Evolutionary conservation across 495 filamentous ascomycete genomes (phyloP).

Genomic region (Sphaerosporella brunnea): DNA sequence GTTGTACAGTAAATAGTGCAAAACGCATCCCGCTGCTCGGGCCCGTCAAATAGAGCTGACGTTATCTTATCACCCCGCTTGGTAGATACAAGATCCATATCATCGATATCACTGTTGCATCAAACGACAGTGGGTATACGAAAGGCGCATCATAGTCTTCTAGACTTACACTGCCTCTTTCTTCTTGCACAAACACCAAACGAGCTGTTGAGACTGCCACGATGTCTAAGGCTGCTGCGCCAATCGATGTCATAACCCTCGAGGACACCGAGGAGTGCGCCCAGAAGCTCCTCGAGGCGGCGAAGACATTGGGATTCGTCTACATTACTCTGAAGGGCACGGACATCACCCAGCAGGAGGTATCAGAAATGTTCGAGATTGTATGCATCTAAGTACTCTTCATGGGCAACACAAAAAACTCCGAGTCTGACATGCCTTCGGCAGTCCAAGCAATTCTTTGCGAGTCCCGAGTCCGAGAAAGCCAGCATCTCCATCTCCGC

Average conservation of each 20-base stretch:
- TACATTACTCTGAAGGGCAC: slow-evolving; percentile 59
- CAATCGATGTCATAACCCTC: slow-evolving; percentile 43
- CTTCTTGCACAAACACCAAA: too few species aligned
- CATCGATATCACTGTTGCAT: too few species aligned
- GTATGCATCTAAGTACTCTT: slow-evolving; percentile 33
- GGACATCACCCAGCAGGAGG: slow-evolving; percentile 46
- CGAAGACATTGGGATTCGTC: slow-evolving; percentile 66
- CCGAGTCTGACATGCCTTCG: not conserved
- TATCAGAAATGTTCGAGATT: slow-evolving; percentile 58
- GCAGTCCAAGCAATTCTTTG: slow-evolving; percentile 66
- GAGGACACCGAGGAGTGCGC: slow-evolving; percentile 41
- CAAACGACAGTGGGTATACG: too few species aligned
- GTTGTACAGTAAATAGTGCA: too few species aligned
- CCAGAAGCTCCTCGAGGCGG: slow-evolving; percentile 58
- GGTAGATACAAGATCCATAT: too few species aligned
- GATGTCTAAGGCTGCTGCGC: not conserved
- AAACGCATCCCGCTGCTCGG: too few species aligned
- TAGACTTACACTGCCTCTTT: too few species aligned
- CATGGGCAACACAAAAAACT: too few species aligned
- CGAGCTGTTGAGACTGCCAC: too few species aligned
- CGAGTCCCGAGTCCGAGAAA: slow-evolving; percentile 53
- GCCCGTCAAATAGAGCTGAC: too few species aligned
- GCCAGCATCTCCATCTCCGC: slow-evolving; percentile 50
- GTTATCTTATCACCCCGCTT: too few species aligned
- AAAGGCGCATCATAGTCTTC: too few species aligned